Evolutionary conservation across 2,329 filamentous ascomycete genomes (phyloP), one percentile per base, ranked within the genome.

Genomic region (Ascochyta viciae-villosae): DNA sequence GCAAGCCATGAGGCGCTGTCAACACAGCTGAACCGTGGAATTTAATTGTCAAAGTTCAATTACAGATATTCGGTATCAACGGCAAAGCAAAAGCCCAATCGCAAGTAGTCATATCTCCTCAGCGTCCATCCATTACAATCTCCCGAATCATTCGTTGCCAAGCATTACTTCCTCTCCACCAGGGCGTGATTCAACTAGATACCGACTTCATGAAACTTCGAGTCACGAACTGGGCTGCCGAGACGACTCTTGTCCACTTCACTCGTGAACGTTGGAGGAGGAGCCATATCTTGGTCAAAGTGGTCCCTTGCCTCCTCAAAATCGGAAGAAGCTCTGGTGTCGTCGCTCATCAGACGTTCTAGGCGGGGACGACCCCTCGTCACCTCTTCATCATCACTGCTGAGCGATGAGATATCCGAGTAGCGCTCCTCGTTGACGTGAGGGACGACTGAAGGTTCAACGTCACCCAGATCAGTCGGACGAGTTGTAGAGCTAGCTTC

Each of bases 271-370:
- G 68, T 74, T 34, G 77, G 76, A 15, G 76, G 74, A 34, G 78
- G 77, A 23, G 65, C 71, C 19, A 75, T 66, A 34, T 68, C 75
- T 62, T 82, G 78, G 58, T 85, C 81, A 54, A 82, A 81, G 39
- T 72, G 70, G 63, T 83, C 81, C 55, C 76, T 76, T 9, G 78
- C 81, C 71, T 85, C 83, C 53, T 85, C 82, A 50, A 82, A 81
- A 39, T 83, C 81, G 19, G 68, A 74, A 34, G 64, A 72, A 35
- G 60, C 74, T 26, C 71, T 76, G 40, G 75, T 72, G n/a, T 76
- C 66, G 2, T 62, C 63, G 33, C 62, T 72, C 9, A 52, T 49
- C 19, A 65, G 59, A 9, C 68, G 63, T 45, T 66, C 54, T 35
- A 62, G 52, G 16, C 50, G 54, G 16, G 58, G 58, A 12, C 71